These are phyloP conservation scores for Meyerozyma sp. DNA, from an alignment of 1,139 yeast species.

Conservation along the genomic window DNA sequence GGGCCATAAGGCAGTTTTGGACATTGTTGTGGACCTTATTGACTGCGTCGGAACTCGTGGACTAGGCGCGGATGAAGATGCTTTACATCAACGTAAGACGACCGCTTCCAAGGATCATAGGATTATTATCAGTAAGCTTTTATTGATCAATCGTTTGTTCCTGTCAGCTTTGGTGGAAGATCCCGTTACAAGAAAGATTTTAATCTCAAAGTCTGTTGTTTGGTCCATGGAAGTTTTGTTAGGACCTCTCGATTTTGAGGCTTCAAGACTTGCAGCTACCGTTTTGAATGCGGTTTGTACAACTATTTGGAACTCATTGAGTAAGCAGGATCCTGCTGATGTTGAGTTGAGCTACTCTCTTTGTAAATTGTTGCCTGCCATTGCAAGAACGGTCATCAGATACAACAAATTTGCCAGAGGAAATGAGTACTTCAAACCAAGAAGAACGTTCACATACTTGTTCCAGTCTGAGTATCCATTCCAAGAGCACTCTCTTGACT, in stretches of 20 bases:
- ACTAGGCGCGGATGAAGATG: conserved; percentile 39
- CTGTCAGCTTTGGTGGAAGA: conserved; percentile 39
- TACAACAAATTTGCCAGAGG: conserved; percentile 51
- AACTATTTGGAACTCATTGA: conserved; percentile 28
- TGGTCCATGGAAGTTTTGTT: conserved; percentile 62
- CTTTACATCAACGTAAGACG: conserved; percentile 22
- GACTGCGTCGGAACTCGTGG: conserved; percentile 53
- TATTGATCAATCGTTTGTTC: conserved; percentile 56
- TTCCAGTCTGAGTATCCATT: conserved; percentile 72
- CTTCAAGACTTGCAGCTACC: conserved; percentile 59
- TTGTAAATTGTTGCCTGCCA: conserved; percentile 46
- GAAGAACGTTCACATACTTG: conserved; percentile 57
- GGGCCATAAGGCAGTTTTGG: conserved; percentile 34
- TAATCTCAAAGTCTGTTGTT: conserved; percentile 48
- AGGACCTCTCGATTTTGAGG: conserved; percentile 51
- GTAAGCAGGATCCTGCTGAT: conserved; percentile 18
- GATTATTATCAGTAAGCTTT: conserved; percentile 51
- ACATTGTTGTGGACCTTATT: conserved; percentile 37
- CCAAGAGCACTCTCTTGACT: conserved; percentile 61
- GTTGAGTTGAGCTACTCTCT: conserved; percentile 40
- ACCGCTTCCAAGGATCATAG: conserved; percentile 42
- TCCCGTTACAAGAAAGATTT: conserved; percentile 31
- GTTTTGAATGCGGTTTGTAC: conserved; percentile 47
- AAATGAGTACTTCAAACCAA: conserved; percentile 49
- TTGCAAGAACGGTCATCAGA: conserved; percentile 47